Evolutionary conservation across 495 filamentous ascomycete species (phyloP), one percentile per base, ranked within the genome.

Genomic region (Penicillium coffeae): DNA sequence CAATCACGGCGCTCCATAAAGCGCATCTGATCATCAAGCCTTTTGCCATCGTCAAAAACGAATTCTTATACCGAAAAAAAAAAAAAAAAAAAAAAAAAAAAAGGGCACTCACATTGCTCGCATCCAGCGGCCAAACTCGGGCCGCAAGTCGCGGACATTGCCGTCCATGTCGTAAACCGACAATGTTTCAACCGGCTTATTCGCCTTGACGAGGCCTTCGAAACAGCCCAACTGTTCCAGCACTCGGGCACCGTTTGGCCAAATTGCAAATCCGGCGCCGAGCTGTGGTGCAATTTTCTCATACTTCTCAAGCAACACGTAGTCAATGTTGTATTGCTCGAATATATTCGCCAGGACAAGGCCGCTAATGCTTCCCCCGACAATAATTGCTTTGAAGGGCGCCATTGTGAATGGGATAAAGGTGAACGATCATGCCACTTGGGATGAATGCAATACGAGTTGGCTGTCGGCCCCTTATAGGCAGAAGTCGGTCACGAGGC

Each of bases 191-290:
- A 44, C 45, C 3, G 51, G 45, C 18, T 32, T 39, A 30, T 47
- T 45, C 2, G 3, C 18, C 3, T 43, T 36, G 18, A n/a, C 34
- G 1, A 48, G 21, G 14, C 33, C 21, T 8, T 54, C 63, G 6
- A 66, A 64, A 0, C 75, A 42, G 0, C 62, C 75, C 0, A 80
- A 48, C 49, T 81, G 78, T 47, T 75, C 71, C 6, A 78, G 49
- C 22, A 77, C 58, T 15, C 70, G 63, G 0, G 62, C 57, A 25
- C 61, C 69, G 20, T 74, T 36, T 8, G 55, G 63, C 15, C 45
- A 55, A 10, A 69, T 57, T 8, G 50, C 70, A 13, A 72, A 52
- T 12, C 61, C 57, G 3, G 70, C 60, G 3, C 75, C 76, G 0
- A 65, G 40, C 8, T 69, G 52, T 1, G 71, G 69, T 5, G 64